Evolutionary conservation across 495 filamentous ascomycete genomes (phyloP).

Genomic region (Pyrenopolyporus hunteri): DNA sequence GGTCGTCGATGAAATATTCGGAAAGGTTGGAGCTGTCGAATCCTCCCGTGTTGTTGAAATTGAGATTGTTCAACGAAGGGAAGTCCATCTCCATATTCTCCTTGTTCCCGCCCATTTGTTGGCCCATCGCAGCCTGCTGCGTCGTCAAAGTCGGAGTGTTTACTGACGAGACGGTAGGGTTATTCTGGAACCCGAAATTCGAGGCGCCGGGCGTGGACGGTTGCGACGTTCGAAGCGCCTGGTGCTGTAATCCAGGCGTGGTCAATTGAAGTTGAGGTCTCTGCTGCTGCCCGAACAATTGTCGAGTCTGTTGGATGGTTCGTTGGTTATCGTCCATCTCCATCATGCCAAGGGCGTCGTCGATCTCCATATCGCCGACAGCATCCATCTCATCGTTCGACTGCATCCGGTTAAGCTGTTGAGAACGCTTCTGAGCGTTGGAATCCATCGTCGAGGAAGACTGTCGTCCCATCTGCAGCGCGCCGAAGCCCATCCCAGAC

Average conservation of each 20-base stretch:
- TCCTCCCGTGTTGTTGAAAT: conserved; percentile 56
- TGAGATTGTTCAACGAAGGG: conserved; percentile 60
- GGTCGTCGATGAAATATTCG: conserved; percentile 83
- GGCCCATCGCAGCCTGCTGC: conserved; percentile 53
- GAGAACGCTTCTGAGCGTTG: conserved; percentile 39
- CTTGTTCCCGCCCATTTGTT: conserved; percentile 40
- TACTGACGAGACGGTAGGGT: conserved; percentile 96
- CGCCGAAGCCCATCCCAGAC: conserved; percentile 45
- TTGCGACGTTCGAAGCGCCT: conserved; percentile 82
- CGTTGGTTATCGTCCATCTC: conserved; percentile 65
- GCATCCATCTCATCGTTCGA: conserved; percentile 77
- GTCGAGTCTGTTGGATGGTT: conserved; percentile 63
- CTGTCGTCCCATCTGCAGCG: conserved; percentile 57
- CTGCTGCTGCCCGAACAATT: conserved; percentile 76
- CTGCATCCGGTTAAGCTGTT: conserved; percentile 40
- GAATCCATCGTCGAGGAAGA: conserved; percentile 37
- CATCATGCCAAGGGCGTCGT: conserved; percentile 73
- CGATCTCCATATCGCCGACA: conserved; percentile 96
- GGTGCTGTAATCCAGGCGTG: conserved; percentile 67
- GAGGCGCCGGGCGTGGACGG: conserved; percentile 83
- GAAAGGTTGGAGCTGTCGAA: conserved; percentile 47
- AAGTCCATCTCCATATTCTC: conserved; percentile 63
- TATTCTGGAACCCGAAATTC: conserved; percentile 80
- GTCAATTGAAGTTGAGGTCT: conserved; percentile 76
- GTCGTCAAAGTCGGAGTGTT: conserved; percentile 89